These are phyloP conservation scores for Apiotrichum montevideense DNA, from an alignment of 1,284 basidiomycete genomes.

Conservation along the genomic window DNA sequence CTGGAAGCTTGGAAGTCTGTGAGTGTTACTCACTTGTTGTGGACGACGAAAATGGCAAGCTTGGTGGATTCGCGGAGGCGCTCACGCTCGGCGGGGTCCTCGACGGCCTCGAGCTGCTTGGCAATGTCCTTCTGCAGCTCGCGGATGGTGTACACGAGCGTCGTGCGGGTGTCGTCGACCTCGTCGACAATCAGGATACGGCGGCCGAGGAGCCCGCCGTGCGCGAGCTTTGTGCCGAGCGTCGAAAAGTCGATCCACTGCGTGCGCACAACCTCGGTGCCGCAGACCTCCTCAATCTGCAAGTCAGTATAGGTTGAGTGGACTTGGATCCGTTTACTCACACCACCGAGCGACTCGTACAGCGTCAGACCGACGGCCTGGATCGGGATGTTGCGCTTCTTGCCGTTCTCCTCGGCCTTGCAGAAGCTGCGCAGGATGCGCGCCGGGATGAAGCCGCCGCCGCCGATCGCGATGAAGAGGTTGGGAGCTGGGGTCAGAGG, in stretches of 20 bases:
- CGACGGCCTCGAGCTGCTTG: constrained; percentile 57
- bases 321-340: constrained; percentile 17
- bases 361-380: constrained; percentile 84
- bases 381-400: constrained; percentile 77
- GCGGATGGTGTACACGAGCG: constrained; percentile 74
- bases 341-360: constrained; percentile 75
- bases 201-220: constrained; percentile 62
- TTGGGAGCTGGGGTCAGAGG: constrained; percentile 28
- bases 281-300: constrained; percentile 64
- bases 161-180: constrained; percentile 88
- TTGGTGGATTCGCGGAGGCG: constrained; percentile 59
- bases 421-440: constrained; percentile 87
- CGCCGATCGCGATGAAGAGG: constrained; percentile 46
- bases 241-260: constrained; percentile 66
- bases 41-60: constrained; percentile 87
- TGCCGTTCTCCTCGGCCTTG: constrained; percentile 56
- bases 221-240: constrained; percentile 45
- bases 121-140: constrained; percentile 85
- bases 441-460: constrained; percentile 84
- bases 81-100: constrained; percentile 62
- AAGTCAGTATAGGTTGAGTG: too few relatives aligned
- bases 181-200: constrained; percentile 83
- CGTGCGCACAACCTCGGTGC: constrained; percentile 76
- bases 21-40: constrained; percentile 63
- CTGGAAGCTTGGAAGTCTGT: too few relatives aligned